Conservation (phyloP, 257 asterid genomes). For the Rehmannia glutinosa region DNA sequence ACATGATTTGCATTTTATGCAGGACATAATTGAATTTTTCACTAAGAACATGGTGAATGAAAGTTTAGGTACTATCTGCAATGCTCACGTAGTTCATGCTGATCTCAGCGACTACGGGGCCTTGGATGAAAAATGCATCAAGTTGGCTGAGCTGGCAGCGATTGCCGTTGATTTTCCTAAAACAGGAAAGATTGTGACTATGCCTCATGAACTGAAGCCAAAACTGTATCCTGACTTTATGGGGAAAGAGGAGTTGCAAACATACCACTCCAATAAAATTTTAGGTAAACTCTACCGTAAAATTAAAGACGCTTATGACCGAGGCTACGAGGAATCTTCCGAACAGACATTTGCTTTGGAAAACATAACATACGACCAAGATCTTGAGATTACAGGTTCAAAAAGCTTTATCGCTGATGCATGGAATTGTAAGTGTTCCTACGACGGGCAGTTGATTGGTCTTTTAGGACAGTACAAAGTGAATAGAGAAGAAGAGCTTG, state of each 20-base stretch:
- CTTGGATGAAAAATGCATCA: slow-evolving; percentile 75
- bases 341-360: slow-evolving; percentile 20
- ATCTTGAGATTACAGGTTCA: slow-evolving; percentile 58
- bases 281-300: slow-evolving; percentile 77
- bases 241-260: slow-evolving; percentile 72
- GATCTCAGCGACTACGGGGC: slow-evolving; percentile 82
- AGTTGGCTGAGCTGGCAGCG: slow-evolving; percentile 92
- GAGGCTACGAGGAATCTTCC: slow-evolving; percentile 31
- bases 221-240: slow-evolving; percentile 82
- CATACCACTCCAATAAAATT: slow-evolving; percentile 58
- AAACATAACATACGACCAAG: slow-evolving; percentile 46
- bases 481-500: slow-evolving; percentile 75
- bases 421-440: slow-evolving; percentile 62
- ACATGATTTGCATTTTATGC: slow-evolving; percentile 24
- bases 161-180: slow-evolving; percentile 91
- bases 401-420: slow-evolving; percentile 47
- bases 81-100: slow-evolving; percentile 95
- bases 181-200: slow-evolving; percentile 66
- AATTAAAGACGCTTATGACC: slow-evolving; percentile 39
- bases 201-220: slow-evolving; percentile 67
- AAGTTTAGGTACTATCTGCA: slow-evolving; percentile 85
- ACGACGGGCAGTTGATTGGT: slow-evolving; percentile 65
- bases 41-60: slow-evolving; percentile 76
- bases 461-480: slow-evolving; percentile 85
- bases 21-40: slow-evolving; percentile 79